Conservation (phyloP, 1,284 basidiomycete species). For the Tilletia horrida region DNA sequence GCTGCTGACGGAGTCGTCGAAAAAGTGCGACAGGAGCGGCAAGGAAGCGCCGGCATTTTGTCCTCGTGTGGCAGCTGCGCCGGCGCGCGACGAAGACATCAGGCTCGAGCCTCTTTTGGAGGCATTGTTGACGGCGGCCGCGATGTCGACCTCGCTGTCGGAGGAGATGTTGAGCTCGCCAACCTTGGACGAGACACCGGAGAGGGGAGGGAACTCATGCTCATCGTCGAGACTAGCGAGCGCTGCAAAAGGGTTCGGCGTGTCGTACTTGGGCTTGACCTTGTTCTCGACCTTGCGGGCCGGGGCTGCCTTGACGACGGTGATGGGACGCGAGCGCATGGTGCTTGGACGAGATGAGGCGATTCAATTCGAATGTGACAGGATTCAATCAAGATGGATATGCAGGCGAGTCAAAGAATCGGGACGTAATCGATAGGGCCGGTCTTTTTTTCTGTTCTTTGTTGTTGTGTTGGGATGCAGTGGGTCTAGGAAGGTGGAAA, state of each 20-base stretch:
- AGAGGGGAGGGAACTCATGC: neutral
- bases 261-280: neutral
- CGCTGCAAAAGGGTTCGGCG: constrained; percentile 11
- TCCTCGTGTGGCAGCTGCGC: no score
- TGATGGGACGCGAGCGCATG: constrained; percentile 10
- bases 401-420: no score
- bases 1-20: neutral
- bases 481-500: no score
- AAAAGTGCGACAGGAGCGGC: neutral
- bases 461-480: no score
- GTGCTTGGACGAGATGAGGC: no score
- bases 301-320: constrained; percentile 12
- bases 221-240: constrained; percentile 11
- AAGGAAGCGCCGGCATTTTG: neutral
- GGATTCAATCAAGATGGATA: no score
- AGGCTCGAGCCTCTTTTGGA: neutral
- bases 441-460: no score
- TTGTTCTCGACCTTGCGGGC: neutral
- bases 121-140: neutral
- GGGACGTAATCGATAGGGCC: no score
- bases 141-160: neutral
- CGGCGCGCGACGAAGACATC: neutral
- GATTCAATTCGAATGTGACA: no score
- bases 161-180: neutral
- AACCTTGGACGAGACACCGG: neutral